A percentile compares a stretch with the other conserved stretches of the same genome.
Conservation (phyloP, 768 basidiomycete genomes). For the Calocybe indica region DNA sequence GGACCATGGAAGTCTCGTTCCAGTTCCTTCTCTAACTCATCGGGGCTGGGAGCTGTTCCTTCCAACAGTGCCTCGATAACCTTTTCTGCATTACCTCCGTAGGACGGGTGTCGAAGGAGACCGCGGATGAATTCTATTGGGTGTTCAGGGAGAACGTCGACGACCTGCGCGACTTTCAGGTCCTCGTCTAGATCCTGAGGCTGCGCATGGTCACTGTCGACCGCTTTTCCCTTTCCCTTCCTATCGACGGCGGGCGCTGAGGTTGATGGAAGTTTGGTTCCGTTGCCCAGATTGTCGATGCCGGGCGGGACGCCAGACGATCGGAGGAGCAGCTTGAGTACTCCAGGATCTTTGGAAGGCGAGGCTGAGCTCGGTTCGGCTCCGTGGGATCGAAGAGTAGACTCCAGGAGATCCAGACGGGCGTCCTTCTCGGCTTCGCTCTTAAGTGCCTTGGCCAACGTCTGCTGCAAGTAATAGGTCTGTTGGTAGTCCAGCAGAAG, state of each 20-base stretch:
- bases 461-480: constrained; percentile 49
- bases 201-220: constrained; percentile 7
- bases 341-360: constrained; percentile 39
- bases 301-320: constrained; percentile 46
- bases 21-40: constrained; percentile 12
- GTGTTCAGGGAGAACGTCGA: constrained; percentile 71
- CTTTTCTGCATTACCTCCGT: constrained; percentile 50
- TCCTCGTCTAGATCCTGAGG: constrained; percentile 41
- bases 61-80: constrained; percentile 73
- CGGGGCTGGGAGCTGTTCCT: constrained; percentile 49
- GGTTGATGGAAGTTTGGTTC: constrained; percentile 9
- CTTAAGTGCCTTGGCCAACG: constrained; percentile 39
- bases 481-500: constrained; percentile 71
- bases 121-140: constrained; percentile 50
- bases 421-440: constrained; percentile 49
- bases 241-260: constrained; percentile 1
- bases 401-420: constrained; percentile 51
- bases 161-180: constrained; percentile 57
- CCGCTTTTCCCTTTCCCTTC: constrained; percentile 40
- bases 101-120: constrained; percentile 46
- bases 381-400: constrained; percentile 38
- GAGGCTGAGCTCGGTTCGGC: constrained; percentile 4
- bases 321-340: constrained; percentile 55
- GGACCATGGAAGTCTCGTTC: not conserved
- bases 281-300: constrained; percentile 30